Conservation (phyloP, 2,329 filamentous ascomycete species). For the Blastomyces silverae region DNA sequence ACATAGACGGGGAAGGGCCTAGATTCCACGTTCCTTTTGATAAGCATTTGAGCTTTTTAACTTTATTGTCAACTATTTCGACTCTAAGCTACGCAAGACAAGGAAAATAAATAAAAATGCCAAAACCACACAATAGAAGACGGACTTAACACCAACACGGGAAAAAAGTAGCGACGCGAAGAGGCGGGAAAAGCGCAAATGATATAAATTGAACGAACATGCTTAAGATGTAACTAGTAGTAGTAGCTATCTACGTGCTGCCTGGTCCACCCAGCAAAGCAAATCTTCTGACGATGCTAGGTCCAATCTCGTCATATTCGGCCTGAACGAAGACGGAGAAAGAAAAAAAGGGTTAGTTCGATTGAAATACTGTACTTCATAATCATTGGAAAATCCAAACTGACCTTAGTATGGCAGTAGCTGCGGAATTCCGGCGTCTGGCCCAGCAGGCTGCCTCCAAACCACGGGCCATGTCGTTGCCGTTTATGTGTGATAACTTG, state of each 20-base stretch:
- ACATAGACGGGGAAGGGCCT: background rate
- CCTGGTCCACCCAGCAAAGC: slow-evolving; percentile 88
- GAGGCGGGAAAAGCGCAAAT: background rate
- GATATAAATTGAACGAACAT: slow-evolving; percentile 8
- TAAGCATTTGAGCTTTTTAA: slow-evolving; percentile 4
- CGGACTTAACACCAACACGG: background rate
- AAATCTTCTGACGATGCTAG: slow-evolving; percentile 90
- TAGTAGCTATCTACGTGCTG: slow-evolving; percentile 34
- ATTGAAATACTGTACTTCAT: too few relatives aligned
- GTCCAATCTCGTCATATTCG: slow-evolving; percentile 90
- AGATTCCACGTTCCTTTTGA: background rate
- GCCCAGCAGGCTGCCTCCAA: slow-evolving; percentile 89
- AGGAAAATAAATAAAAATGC: background rate
- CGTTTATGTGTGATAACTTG: slow-evolving; percentile 97
- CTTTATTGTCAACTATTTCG: slow-evolving; percentile 10
- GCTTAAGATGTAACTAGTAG: slow-evolving; percentile 4
- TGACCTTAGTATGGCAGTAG: slow-evolving; percentile 90
- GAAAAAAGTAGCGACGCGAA: background rate
- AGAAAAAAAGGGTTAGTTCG: slow-evolving; percentile 14
- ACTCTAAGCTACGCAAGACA: slow-evolving; percentile 9
- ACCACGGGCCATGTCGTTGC: slow-evolving; percentile 96
- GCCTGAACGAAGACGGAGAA: slow-evolving; percentile 23
- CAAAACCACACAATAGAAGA: background rate
- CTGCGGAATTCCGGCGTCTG: slow-evolving; percentile 98
- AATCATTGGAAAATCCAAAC: slow-evolving; percentile 11